phyloP scores from a whole-genome alignment of 2,329 filamentous ascomycete genomes.

The Fusarium goolgardi region DNA sequence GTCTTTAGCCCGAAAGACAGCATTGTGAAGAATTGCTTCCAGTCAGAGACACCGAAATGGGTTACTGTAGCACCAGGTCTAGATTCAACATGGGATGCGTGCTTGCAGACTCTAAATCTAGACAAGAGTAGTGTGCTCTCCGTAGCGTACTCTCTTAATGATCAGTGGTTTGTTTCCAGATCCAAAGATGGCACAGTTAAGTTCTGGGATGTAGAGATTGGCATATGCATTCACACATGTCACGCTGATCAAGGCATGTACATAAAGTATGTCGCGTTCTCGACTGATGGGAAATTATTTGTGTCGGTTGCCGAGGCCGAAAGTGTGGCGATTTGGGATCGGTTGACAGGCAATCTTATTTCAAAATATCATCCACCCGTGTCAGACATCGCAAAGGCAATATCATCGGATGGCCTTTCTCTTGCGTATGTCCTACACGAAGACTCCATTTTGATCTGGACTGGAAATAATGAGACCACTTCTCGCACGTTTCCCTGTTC shows the following conservation, averaged over 20 bases:
- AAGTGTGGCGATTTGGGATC: not conserved
- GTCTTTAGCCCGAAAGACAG: not conserved
- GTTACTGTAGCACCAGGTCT: not conserved
- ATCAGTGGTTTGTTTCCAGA: not conserved
- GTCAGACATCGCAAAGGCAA: too few relatives aligned
- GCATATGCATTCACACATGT: not conserved
- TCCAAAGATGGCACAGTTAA: not conserved
- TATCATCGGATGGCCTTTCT: too few relatives aligned
- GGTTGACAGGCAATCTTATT: not conserved
- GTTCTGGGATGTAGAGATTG: not conserved
- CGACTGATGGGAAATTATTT: not conserved
- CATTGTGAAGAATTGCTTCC: not conserved
- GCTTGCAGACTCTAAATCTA: not conserved
- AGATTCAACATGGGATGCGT: not conserved
- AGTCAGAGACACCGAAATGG: not conserved
- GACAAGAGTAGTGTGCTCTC: too few relatives aligned
- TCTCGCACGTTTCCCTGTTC: too few relatives aligned
- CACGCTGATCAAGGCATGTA: too few relatives aligned
- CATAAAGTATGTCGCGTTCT: too few relatives aligned
- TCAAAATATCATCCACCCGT: too few relatives aligned
- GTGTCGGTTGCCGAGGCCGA: accelerated
- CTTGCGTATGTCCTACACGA: too few relatives aligned
- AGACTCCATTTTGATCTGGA: too few relatives aligned
- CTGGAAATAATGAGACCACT: too few relatives aligned
- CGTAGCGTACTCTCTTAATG: not conserved